Evolutionary conservation across 2,329 filamentous ascomycete genomes (phyloP), one percentile per base, ranked within the genome.

Genomic region (Lecanicillium sp.): DNA sequence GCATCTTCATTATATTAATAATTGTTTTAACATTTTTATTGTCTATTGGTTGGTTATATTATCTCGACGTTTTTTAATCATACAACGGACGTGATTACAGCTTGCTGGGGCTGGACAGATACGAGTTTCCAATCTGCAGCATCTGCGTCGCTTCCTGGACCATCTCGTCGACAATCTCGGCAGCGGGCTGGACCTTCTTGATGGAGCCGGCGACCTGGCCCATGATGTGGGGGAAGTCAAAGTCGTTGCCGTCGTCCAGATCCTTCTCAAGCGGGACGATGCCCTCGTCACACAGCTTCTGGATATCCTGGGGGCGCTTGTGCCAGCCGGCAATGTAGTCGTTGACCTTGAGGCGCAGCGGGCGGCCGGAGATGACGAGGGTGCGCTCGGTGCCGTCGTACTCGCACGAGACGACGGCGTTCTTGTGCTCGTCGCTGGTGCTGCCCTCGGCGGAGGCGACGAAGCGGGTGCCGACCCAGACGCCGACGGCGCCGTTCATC

Each of bases 401-500:
- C 10, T 68, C 72, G 41, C 87, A 90, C n/a, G 64, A 68, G 2
- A 95, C 83, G 1, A 96, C 88, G 20, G 81, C 83, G 49, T 83
- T 69, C 66, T 96, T 96, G 62, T 96, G 89, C 66, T 80, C 68
- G 50, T 82, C 72, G 57, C 81, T 85, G 53, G 87, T 89, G 13
- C 81, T 82, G 1, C 88, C 88, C 66, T 96, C 90, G 25, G 69
- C 71, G 8, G 77, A 79, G 2, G 90, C 89, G 13, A 96, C 87
- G 60, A 96, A 96, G 15, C 90, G 72, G 44, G 90, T 96, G 19
- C 90, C 90, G 1, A 97, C 89, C 90, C 90, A 97, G 2, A 94
- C 90, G 10, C 86, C 90, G 4, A 74, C 71, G 2, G 89, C 90
- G 13, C 90, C 90, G 55, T 92, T 84, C 79, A 94, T 90, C 58